A percentile compares a stretch with the other conserved stretches of the same genome.
Evolutionary conservation across 768 basidiomycete species (phyloP).

Genomic region (Termitomyces sp.): DNA sequence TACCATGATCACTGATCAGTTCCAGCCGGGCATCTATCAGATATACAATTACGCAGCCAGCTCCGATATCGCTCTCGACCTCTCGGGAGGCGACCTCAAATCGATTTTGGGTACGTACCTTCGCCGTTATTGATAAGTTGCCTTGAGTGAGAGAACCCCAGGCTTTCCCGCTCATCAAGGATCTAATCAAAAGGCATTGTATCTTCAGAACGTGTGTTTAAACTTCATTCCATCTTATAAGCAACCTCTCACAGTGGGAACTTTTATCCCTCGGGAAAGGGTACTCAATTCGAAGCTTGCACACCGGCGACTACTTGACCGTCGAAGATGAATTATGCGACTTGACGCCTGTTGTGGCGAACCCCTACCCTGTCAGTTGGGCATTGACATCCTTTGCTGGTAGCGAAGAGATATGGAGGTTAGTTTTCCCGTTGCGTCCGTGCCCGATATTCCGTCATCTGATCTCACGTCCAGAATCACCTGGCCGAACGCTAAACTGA

Average conservation of each 20-base stretch:
- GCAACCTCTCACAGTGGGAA: slow-evolving; percentile 22
- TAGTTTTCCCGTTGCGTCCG: background rate
- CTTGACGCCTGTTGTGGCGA: slow-evolving; percentile 19
- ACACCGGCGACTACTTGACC: slow-evolving; percentile 25
- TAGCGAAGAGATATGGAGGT: slow-evolving; percentile 18
- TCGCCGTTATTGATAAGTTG: background rate
- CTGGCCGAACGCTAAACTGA: background rate
- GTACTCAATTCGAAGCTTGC: slow-evolving; percentile 25
- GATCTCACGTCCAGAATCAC: background rate
- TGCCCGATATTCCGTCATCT: background rate
- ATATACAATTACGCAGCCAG: slow-evolving; percentile 13
- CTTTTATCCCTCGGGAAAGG: slow-evolving; percentile 25
- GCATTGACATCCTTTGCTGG: slow-evolving; percentile 17
- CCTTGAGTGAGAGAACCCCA: background rate
- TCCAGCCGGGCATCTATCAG: slow-evolving; percentile 18
- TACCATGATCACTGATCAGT: background rate
- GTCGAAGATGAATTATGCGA: slow-evolving; percentile 19
- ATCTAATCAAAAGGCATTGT: slow-evolving; percentile 24
- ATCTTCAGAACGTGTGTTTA: background rate
- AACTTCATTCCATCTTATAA: background rate
- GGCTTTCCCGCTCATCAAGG: slow-evolving; percentile 20
- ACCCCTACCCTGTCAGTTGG: slow-evolving; percentile 29
- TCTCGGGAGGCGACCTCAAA: slow-evolving; percentile 18
- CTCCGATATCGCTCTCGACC: slow-evolving; percentile 16
- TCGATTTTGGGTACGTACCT: slow-evolving; percentile 8